Percentiles rank a stretch among this genome's conserved stretches.
These are phyloP conservation scores for Rosa rugosa DNA, from an alignment of 306 rosid species.

Conservation along the genomic window DNA sequence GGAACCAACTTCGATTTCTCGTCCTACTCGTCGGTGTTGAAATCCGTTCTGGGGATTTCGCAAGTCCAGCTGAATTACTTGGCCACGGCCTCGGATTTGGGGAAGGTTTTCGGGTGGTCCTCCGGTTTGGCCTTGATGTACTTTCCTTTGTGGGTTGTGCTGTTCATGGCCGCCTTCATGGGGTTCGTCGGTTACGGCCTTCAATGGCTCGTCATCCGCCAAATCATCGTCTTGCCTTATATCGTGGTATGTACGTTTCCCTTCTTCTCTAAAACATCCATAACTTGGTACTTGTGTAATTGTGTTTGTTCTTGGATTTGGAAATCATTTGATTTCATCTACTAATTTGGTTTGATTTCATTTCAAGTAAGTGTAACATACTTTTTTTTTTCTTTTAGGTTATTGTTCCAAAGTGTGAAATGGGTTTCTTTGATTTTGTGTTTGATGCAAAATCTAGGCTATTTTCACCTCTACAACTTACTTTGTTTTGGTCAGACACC, in stretches of 20 bases:
- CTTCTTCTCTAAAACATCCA: neutral
- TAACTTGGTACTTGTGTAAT: neutral
- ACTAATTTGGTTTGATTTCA: neutral
- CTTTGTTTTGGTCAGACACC: no score
- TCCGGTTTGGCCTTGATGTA: constrained; percentile 71
- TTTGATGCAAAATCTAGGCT: neutral
- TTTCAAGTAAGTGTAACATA: neutral
- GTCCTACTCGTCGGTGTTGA: constrained; percentile 72
- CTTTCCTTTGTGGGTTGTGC: constrained; percentile 58
- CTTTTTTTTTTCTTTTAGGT: neutral
- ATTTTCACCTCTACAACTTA: no score
- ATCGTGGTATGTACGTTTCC: constrained; percentile 58
- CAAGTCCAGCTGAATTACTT: constrained; percentile 78
- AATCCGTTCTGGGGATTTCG: constrained; percentile 61
- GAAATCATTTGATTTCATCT: neutral
- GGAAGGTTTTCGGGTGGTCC: constrained; percentile 87
- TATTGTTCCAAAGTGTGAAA: neutral
- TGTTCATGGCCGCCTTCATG: constrained; percentile 77
- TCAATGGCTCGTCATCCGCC: constrained; percentile 72
- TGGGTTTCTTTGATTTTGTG: neutral
- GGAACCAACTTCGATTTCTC: constrained; percentile 95
- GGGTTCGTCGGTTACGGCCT: constrained; percentile 74
- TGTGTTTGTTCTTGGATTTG: neutral
- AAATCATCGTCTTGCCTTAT: constrained; percentile 62
- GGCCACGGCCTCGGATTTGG: constrained; percentile 84